Conservation (phyloP, 2,329 filamentous ascomycete genomes). For the Chrysoporthe deuterocubensis region DNA sequence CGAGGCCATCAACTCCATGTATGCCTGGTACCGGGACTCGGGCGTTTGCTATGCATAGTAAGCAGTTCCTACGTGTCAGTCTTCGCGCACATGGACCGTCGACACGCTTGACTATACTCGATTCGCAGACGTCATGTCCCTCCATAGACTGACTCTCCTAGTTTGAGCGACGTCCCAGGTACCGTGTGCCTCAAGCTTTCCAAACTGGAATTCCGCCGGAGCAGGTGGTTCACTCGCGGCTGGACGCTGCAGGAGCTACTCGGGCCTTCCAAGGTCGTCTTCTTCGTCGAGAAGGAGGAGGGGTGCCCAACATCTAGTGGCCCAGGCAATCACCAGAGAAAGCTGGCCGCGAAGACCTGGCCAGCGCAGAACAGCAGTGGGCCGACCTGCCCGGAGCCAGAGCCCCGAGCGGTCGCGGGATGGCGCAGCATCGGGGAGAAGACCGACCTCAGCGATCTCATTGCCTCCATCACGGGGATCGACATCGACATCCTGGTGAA, state of each 20-base stretch:
- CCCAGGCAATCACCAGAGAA: background rate
- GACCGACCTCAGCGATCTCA: slow-evolving; percentile 11
- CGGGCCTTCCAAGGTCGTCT: slow-evolving; percentile 10
- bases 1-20: slow-evolving; percentile 28
- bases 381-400: background rate
- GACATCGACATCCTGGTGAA: slow-evolving; percentile 18
- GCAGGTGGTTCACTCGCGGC: slow-evolving; percentile 24
- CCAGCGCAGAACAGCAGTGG: background rate
- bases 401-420: background rate
- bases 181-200: slow-evolving; percentile 7
- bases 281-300: slow-evolving; percentile 8
- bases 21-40: slow-evolving; percentile 21
- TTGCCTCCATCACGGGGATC: slow-evolving; percentile 21
- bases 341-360: background rate
- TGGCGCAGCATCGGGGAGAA: slow-evolving; percentile 13
- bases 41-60: slow-evolving; percentile 19
- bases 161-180: background rate
- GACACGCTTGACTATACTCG: no score
- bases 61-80: background rate
- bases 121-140: background rate
- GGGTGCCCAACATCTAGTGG: background rate
- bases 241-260: slow-evolving; percentile 29
- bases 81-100: no score
- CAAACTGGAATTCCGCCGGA: slow-evolving; percentile 7
- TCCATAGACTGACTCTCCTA: background rate